Base-by-base conservation (phyloP, 352 stramenopile species). In the Phytopythium montanum region DNA sequence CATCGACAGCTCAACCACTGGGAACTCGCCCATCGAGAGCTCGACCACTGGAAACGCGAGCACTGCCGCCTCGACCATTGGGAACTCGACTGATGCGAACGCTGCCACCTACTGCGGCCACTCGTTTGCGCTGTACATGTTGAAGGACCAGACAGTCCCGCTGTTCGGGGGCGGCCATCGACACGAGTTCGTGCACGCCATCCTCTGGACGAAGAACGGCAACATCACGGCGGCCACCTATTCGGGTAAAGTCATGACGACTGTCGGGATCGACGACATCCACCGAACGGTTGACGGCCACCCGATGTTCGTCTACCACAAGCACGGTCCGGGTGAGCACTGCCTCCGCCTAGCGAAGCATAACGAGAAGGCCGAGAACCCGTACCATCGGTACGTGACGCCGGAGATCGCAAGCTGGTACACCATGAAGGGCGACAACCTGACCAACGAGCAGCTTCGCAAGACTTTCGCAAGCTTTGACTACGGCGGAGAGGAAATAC, bases 61-160 rank as follows among this genome's bases (percentile, higher is more conserved):
- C n/a, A n/a, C n/a, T n/a, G n/a, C n/a, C n/a, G n/a, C n/a, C n/a
- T n/a, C n/a, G n/a, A n/a, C n/a, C n/a, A n/a, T n/a, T n/a, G n/a
- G n/a, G n/a, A n/a, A n/a, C n/a, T n/a, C n/a, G n/a, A n/a, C n/a
- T n/a, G n/a, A n/a, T n/a, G n/a, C n/a, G 7, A 36, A 42, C 0
- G 14, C 28, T 9, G 34, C 26, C 38, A 10, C 28, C 23, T 64
- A 60, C 59, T 64, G 59, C 49, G 48, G 34, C 0, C 59, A 64
- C 41, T 64, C 56, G 25, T 64, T 59, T 49, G 59, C 49, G 51
- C 41, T 61, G 26, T 77, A 77, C 63, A 73, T 80, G 58, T 67
- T 69, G 25, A 80, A 76, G 62, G 72, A 80, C 55, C 68, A 64
- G 53, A 61, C 59, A 36, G 8, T 29, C n/a, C 4, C 0, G n/a